These are phyloP conservation scores for Mrakia blollopis DNA, from an alignment of 768 basidiomycete species.

Conservation along the genomic window DNA sequence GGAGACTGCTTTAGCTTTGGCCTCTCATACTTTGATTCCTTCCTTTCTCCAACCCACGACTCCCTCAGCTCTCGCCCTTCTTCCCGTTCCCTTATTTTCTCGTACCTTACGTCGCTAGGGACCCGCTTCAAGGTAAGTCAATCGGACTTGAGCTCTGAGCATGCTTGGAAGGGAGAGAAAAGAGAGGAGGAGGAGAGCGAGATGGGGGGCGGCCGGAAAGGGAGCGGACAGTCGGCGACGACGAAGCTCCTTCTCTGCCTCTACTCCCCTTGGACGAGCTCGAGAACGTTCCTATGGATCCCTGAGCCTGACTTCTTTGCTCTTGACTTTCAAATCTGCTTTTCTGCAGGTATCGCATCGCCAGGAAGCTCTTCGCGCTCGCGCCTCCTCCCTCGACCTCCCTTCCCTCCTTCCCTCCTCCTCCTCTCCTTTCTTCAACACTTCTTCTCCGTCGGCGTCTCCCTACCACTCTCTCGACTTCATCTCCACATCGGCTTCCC, in stretches of 20 bases:
- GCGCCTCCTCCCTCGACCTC: not conserved
- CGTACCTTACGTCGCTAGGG: not conserved
- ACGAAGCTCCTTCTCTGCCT: not conserved
- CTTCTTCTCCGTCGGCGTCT: not conserved
- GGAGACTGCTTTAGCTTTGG: too few species aligned
- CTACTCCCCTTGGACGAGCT: not conserved
- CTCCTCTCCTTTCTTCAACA: not conserved
- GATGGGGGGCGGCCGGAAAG: slow-evolving; percentile 1
- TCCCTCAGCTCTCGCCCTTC: not conserved
- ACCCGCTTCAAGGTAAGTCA: not conserved
- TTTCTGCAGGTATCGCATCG: not conserved
- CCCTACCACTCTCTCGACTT: too few species aligned
- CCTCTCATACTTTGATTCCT: not conserved
- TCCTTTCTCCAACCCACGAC: not conserved
- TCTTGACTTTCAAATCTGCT: not conserved
- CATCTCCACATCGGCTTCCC: too few species aligned
- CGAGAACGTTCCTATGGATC: too few species aligned
- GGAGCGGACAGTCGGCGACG: not conserved
- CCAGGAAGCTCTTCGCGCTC: not conserved
- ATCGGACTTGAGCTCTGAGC: not conserved
- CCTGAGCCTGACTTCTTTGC: not conserved
- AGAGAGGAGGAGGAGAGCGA: not conserved
- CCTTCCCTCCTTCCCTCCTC: not conserved
- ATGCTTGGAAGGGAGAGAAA: not conserved
- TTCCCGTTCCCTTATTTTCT: not conserved